Evolutionary conservation across 1,139 yeast genomes (phyloP), one percentile per base, ranked within the genome.

Genomic region (Candida pseudoviswanathii): DNA sequence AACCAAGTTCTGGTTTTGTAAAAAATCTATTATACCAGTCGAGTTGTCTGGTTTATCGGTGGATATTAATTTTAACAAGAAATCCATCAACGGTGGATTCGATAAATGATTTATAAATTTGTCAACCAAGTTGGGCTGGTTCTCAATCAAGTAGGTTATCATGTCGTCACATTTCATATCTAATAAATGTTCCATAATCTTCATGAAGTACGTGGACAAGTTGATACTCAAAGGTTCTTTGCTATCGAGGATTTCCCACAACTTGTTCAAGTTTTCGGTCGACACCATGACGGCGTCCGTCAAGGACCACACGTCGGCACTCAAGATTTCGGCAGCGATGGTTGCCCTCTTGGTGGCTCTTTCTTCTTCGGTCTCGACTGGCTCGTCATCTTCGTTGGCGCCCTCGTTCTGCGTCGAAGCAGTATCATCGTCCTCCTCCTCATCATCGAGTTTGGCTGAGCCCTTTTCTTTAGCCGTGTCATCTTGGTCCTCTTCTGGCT

Each of bases 261-360:
- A 72, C 60, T 79, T 82, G 53, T 82, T 81, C 55, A 95, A 68
- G 46, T 89, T 76, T 21, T 75, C 77, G 2, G 82, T 75, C 51
- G 85, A 82, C 59, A 89, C 95, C 86, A 94, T 86, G 45, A 94
- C 85, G 0, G 96, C 85, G 59, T 94, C 97, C 3, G 97, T 89
- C 36, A 95, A 77, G 3, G 96, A 88, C 97, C 97, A 94, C 5
- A 91, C 95, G 63, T 94, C 98, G 3, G 96, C 91, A 49, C 94
- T 84, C 41, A 94, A 75, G 41, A 94, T 86, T 64, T 95, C 99
- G 1, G 97, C 89, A 3, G 97, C 94, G 54, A 92, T 80, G 48
- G 91, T 87, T 3, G 97, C 95, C 60, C 90, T 78, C 56, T 92
- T 78, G 16, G 81, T 75, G 51, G 81, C 82, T 22, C 70, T 74